phyloP scores from a whole-genome alignment of 768 basidiomycete genomes.

The Gelatoporia subvermispora region DNA sequence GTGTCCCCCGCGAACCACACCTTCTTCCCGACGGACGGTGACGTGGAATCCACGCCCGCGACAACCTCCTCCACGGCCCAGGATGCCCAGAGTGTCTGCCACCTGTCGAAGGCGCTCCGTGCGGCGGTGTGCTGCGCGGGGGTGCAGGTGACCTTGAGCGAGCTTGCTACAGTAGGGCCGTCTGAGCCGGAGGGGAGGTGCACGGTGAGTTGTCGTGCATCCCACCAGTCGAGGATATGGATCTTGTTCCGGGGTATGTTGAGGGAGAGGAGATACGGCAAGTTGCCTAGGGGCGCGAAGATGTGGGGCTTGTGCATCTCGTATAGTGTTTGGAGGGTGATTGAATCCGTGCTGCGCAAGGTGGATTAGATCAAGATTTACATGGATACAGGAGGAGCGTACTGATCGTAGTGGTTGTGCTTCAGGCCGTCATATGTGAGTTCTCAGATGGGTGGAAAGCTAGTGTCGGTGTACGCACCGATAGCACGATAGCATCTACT shows the following conservation, averaged over 20 bases:
- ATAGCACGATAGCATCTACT: conserved; percentile 46
- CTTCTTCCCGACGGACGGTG: conserved; percentile 38
- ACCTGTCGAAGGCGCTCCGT: conserved; percentile 44
- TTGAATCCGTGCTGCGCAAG: conserved; percentile 27
- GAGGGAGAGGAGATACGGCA: conserved; percentile 26
- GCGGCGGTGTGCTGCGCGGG: conserved; percentile 64
- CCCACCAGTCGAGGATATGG: conserved; percentile 52
- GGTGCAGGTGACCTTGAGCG: conserved; percentile 51
- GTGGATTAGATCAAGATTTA: not conserved
- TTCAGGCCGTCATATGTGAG: conserved; percentile 1
- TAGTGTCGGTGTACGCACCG: conserved; percentile 26
- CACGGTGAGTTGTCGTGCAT: conserved; percentile 22
- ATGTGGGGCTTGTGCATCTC: conserved; percentile 29
- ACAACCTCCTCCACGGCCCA: conserved; percentile 58
- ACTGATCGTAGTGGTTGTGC: conserved; percentile 38
- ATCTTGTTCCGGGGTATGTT: conserved; percentile 28
- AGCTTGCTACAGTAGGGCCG: not conserved
- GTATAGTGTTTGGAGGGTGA: conserved; percentile 27
- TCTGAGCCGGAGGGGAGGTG: conserved; percentile 18
- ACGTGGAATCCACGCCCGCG: conserved; percentile 13
- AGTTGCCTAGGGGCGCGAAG: conserved; percentile 44
- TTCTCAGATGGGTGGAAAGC: not conserved
- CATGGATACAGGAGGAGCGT: not conserved
- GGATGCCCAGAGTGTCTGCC: conserved; percentile 58
- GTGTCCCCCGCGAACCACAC: conserved; percentile 71